phyloP scores from a whole-genome alignment of 495 filamentous ascomycete genomes.

The Diplogelasinospora grovesii region DNA sequence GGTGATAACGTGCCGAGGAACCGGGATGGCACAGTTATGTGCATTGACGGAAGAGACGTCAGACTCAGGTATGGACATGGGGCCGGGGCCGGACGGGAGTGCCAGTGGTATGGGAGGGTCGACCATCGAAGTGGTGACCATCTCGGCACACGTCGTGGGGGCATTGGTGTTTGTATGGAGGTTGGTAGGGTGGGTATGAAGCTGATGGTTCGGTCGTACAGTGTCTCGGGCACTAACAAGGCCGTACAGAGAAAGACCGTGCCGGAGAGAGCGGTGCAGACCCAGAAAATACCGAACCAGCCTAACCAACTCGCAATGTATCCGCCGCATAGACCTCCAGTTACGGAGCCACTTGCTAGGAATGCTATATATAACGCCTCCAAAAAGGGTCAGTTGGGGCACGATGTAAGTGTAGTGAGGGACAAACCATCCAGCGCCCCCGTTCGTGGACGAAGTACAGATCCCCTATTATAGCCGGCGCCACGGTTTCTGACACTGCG shows the following conservation, averaged over 20 bases:
- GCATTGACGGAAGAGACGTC: conserved; percentile 17
- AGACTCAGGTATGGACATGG: conserved; percentile 21
- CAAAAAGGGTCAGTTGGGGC: neutral
- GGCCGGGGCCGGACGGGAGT: conserved; percentile 1
- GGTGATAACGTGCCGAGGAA: conserved; percentile 10
- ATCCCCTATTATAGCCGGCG: conserved; percentile 47
- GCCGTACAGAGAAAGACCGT: conserved; percentile 19
- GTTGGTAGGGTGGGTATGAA: conserved; percentile 14
- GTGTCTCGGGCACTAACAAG: conserved; percentile 51
- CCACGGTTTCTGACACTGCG: conserved; percentile 47
- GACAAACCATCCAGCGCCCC: conserved; percentile 39
- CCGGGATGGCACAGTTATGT: conserved; percentile 19
- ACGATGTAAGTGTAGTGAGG: neutral
- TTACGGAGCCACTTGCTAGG: conserved; percentile 44
- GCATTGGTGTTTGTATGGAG: conserved; percentile 12
- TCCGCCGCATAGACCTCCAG: conserved; percentile 42
- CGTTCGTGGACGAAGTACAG: conserved; percentile 48
- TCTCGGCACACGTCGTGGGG: too few relatives aligned
- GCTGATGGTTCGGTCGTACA: conserved; percentile 31
- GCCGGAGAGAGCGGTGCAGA: conserved; percentile 35
- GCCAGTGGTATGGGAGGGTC: conserved; percentile 14
- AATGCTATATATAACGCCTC: conserved; percentile 47
- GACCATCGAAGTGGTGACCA: too few relatives aligned
- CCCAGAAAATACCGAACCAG: conserved; percentile 39
- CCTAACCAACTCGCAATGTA: conserved; percentile 39